Percentiles rank a stretch among this genome's conserved stretches.
Conservation (phyloP, 139 green algal species). For the Dunaliella sp. region DNA sequence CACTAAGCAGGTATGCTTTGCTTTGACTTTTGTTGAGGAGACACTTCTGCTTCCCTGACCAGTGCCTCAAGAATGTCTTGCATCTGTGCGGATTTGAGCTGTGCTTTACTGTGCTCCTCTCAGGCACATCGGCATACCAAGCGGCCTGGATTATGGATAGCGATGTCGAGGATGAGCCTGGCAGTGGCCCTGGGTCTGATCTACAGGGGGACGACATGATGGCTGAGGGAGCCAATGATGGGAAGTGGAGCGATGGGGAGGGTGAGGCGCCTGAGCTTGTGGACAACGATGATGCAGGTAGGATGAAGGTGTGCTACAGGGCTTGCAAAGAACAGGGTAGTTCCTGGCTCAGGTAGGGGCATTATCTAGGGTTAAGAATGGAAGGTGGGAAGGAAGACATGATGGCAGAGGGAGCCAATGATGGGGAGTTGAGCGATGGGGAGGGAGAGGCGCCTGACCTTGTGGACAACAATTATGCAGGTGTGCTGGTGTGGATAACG, state of each 20-base stretch:
- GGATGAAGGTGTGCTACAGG: too few relatives aligned
- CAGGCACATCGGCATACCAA: constrained; percentile 91
- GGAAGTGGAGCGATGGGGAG: constrained; percentile 1
- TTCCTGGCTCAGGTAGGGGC: too few relatives aligned
- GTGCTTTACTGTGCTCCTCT: not conserved
- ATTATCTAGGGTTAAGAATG: too few relatives aligned
- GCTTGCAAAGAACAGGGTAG: too few relatives aligned
- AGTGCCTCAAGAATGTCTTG: not conserved
- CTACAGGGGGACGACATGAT: constrained; percentile 16
- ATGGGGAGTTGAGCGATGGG: not conserved
- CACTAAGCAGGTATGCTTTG: not conserved
- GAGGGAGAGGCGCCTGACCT: constrained; percentile 7
- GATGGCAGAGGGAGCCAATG: not conserved
- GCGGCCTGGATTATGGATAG: constrained; percentile 85
- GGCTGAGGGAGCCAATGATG: not conserved
- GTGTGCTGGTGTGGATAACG: too few relatives aligned
- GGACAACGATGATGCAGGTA: constrained; percentile 15
- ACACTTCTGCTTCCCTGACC: not conserved
- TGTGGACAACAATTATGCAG: constrained; percentile 9
- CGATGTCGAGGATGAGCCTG: constrained; percentile 46
- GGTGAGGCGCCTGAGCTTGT: not conserved
- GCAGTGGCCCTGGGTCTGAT: constrained; percentile 40
- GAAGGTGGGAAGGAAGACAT: too few relatives aligned
- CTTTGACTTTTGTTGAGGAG: not conserved
- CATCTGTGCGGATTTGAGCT: too few relatives aligned